phyloP scores from a whole-genome alignment of 768 basidiomycete genomes.

The Tylopilus rubrobrunneus region DNA sequence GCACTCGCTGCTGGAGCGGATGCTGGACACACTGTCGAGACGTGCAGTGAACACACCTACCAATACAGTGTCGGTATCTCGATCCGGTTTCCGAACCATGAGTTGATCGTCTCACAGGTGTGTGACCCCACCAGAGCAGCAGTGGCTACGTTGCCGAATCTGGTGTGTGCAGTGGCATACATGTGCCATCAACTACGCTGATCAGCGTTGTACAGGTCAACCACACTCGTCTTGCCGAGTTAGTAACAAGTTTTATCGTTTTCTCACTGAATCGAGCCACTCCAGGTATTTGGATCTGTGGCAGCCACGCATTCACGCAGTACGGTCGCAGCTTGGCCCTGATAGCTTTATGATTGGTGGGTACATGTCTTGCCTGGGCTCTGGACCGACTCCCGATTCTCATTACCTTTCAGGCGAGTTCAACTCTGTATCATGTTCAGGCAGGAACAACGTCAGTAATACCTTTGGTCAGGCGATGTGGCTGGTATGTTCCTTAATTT shows the following conservation, averaged over 20 bases:
- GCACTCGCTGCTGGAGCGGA: no score
- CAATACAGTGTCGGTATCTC: no score
- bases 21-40: no score
- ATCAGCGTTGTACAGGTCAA: constrained; percentile 38
- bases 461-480: constrained; percentile 55
- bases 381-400: background rate
- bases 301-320: constrained; percentile 48
- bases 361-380: background rate
- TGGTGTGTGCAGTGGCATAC: no score
- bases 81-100: no score
- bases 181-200: background rate
- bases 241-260: constrained; percentile 8
- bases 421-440: constrained; percentile 53
- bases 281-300: constrained; percentile 50
- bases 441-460: constrained; percentile 32
- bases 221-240: constrained; percentile 49
- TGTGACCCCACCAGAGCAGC: no score
- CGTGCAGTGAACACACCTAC: no score
- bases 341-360: constrained; percentile 48
- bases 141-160: no score
- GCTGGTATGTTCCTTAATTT: constrained; percentile 36
- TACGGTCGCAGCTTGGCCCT: constrained; percentile 44
- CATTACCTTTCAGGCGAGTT: constrained; percentile 40
- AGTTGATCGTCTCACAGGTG: no score
- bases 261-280: background rate